Percentiles rank a stretch among this genome's conserved stretches.
phyloP scores from a whole-genome alignment of 2,329 filamentous ascomycete species.

The Microcyclospora pomicola region DNA sequence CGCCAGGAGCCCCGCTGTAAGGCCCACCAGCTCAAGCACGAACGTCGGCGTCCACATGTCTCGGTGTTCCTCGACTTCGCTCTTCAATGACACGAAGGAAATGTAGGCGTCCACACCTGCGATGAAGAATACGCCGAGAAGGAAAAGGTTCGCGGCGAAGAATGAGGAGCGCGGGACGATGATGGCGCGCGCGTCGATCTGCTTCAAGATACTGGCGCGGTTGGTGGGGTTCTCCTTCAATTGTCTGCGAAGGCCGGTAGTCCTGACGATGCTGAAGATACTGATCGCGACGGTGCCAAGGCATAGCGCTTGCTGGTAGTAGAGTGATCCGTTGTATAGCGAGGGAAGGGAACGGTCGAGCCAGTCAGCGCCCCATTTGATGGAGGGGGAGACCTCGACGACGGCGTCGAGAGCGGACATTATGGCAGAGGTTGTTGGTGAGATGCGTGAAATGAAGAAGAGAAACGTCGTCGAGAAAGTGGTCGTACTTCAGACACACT shows the following conservation, averaged over 20 bases:
- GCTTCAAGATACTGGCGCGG: not conserved
- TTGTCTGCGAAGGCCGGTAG: not conserved
- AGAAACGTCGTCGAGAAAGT: no score
- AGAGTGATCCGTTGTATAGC: no score
- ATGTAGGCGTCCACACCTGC: slow-evolving; percentile 9
- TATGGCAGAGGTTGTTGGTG: not conserved
- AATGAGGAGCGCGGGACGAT: slow-evolving; percentile 5
- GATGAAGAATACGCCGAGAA: slow-evolving; percentile 6
- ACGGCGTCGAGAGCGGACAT: not conserved
- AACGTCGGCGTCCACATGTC: slow-evolving; percentile 1
- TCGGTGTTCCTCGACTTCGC: slow-evolving; percentile 5
- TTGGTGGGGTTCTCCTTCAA: not conserved
- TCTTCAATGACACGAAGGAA: slow-evolving; percentile 4
- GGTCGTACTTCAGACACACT: not conserved
- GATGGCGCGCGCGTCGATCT: slow-evolving; percentile 2
- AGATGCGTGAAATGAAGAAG: no score
- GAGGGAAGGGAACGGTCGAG: no score
- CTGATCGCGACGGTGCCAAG: not conserved
- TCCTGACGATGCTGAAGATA: slow-evolving; percentile 1
- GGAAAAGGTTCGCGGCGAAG: slow-evolving; percentile 5
- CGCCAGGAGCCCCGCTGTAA: slow-evolving; percentile 4
- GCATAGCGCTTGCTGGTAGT: no score
- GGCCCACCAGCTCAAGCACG: slow-evolving; percentile 6
- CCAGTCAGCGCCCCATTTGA: no score
- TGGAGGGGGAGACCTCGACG: no score